Evolutionary conservation across 805 yeast species (phyloP), one percentile per base, ranked within the genome.

Genomic region (Myxozyma neotropica): DNA sequence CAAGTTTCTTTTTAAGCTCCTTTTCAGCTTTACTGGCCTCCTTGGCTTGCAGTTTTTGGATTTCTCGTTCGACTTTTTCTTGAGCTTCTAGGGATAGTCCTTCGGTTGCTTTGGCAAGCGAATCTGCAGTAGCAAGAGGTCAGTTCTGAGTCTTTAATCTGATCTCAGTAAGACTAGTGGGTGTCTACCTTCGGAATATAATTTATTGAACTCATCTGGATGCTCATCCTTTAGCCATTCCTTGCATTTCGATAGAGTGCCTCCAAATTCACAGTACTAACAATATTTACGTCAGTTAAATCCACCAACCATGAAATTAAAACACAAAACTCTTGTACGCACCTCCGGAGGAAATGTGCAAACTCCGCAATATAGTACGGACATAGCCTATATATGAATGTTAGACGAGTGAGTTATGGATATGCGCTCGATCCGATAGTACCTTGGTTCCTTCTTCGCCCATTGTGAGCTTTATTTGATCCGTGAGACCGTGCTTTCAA

Each of bases 251-350:
- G 85, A 86, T 73, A 88, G 80, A 27, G 85, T 68, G 47, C 87
- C 88, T 12, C 96, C 94, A 71, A 92, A 92, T 72, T 93, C 97
- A 76, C 98, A 92, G 75, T 85, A 92, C 74, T 83, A 35, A 44
- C 26, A 19, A n/a, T 7, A 4, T 17, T 17, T n/a, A n/a, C 8
- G 21, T 38, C 21, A 10, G 17, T 17, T 35, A 4, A 35, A 4
- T 13, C n/a, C 12, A 35, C 2, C 4, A 35, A 35, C 5, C 12
- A 35, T 13, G n/a, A n/a, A n/a, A n/a, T n/a, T n/a, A n/a, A n/a
- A n/a, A n/a, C n/a, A n/a, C 12, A 40, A 31, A 15, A 10, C 33
- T 29, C 33, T 2, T n/a, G 19, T 3, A 21, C 33, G 12, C 43
- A 61, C 65, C 57, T 61, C 69, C 13, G 68, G 67, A 1, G 69